A percentile compares a stretch with the other conserved stretches of the same genome.
phyloP scores from a whole-genome alignment of 331 rosid genomes.

The Pyracantha coccinea region DNA sequence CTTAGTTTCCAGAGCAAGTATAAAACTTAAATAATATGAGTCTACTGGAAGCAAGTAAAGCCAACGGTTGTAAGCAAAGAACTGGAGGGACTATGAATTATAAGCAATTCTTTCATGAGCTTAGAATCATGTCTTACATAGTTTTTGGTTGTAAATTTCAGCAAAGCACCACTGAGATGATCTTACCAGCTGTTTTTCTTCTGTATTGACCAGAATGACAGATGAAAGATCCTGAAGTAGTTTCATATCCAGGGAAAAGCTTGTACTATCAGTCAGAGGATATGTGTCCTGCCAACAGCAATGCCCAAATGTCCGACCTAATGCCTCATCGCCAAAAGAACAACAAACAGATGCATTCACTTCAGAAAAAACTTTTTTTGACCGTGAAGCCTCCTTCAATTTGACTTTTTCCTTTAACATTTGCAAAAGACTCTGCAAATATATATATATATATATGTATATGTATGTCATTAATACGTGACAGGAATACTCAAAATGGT shows the following conservation, averaged over 20 bases:
- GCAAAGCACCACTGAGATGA: neutral
- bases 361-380: conserved; percentile 14
- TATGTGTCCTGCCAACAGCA: conserved; percentile 53
- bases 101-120: too few relatives aligned
- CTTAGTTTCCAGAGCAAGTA: too few relatives aligned
- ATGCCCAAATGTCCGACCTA: conserved; percentile 37
- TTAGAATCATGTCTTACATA: too few relatives aligned
- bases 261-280: conserved; percentile 47
- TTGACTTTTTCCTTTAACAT: conserved; percentile 37
- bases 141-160: neutral
- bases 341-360: conserved; percentile 44
- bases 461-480: neutral
- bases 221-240: conserved; percentile 56
- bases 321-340: conserved; percentile 33
- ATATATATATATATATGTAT: too few relatives aligned
- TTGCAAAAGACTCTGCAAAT: conserved; percentile 29
- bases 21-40: too few relatives aligned
- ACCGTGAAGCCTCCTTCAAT: conserved; percentile 26
- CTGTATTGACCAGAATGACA: conserved; percentile 37
- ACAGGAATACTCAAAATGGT: neutral
- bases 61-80: too few relatives aligned
- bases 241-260: conserved; percentile 67
- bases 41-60: too few relatives aligned
- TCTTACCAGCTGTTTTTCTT: conserved; percentile 39
- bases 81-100: too few relatives aligned